Percentiles rank a stretch among this genome's conserved stretches.
Evolutionary conservation across 2,329 filamentous ascomycete genomes (phyloP).

Genomic region (Fusarium verrucosum): DNA sequence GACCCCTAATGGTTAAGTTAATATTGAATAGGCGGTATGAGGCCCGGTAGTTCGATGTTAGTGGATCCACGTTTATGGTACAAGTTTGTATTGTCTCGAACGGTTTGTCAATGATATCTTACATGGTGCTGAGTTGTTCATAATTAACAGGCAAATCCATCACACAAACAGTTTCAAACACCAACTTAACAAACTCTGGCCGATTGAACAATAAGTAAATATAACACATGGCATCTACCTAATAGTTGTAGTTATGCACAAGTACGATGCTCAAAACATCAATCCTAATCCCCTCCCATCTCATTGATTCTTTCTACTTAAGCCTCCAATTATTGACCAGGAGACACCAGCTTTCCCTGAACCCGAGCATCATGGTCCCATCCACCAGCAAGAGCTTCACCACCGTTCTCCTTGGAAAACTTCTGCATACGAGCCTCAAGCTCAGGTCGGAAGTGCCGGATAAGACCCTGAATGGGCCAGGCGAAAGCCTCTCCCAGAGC

Average conservation of each 20-base stretch:
- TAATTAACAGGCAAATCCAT: background rate
- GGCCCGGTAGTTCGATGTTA: constrained; percentile 12
- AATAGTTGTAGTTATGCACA: constrained; percentile 44
- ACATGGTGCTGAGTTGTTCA: background rate
- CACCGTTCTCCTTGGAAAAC: constrained; percentile 77
- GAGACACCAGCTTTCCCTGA: constrained; percentile 85
- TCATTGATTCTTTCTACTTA: constrained; percentile 22
- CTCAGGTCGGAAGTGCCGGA: constrained; percentile 97
- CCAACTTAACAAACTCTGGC: constrained; percentile 9
- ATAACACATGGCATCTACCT: constrained; percentile 45
- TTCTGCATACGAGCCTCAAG: constrained; percentile 89
- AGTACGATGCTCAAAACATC: constrained; percentile 38
- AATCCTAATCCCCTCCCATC: constrained; percentile 29
- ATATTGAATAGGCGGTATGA: constrained; percentile 41
- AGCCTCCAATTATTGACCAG: constrained; percentile 76
- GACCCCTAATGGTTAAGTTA: constrained; percentile 20
- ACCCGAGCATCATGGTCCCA: constrained; percentile 80
- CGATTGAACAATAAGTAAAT: constrained; percentile 44
- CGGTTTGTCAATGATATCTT: constrained; percentile 2
- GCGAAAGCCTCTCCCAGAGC: constrained; percentile 96
- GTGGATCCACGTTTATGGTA: constrained; percentile 5
- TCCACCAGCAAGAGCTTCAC: constrained; percentile 82
- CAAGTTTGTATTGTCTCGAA: background rate
- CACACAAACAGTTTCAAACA: background rate
- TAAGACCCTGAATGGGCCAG: constrained; percentile 97